A percentile compares a stretch with the other conserved stretches of the same genome.
phyloP scores from a whole-genome alignment of 371 early-diverging fungal species.

The Circinella umbellata region DNA sequence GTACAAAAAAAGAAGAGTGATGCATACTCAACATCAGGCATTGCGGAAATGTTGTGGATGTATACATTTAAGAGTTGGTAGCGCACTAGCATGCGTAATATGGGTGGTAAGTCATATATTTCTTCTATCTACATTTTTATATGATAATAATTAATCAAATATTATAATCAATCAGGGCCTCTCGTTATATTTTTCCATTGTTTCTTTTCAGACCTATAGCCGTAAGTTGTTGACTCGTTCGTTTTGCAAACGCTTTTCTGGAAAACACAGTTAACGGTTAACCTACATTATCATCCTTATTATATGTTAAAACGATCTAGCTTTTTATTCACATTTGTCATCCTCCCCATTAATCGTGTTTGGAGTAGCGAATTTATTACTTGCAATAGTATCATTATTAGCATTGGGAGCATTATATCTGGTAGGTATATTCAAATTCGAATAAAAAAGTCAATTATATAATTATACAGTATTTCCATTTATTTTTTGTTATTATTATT shows the following conservation, averaged over 20 bases:
- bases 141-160: not conserved
- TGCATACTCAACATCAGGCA: constrained; percentile 37
- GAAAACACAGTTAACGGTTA: no score
- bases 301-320: not conserved
- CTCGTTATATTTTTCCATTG: constrained; percentile 24
- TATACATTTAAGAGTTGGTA: constrained; percentile 51
- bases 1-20: constrained; percentile 22
- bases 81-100: constrained; percentile 36
- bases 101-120: constrained; percentile 38
- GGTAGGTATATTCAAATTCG: constrained; percentile 10
- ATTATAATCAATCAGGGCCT: constrained; percentile 15
- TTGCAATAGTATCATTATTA: constrained; percentile 16
- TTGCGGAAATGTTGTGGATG: constrained; percentile 54
- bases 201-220: constrained; percentile 28
- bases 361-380: constrained; percentile 23
- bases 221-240: constrained; percentile 15
- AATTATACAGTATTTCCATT: not conserved
- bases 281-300: no score
- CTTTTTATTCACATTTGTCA: constrained; percentile 26
- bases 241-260: no score
- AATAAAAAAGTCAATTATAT: no score
- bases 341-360: constrained; percentile 21
- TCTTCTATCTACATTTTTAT: not conserved
- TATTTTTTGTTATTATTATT: not conserved
- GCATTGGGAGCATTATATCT: constrained; percentile 18